Percentiles rank a stretch among this genome's conserved stretches.
These are phyloP conservation scores for Beauveria pseudobassiana DNA, from an alignment of 2,329 filamentous ascomycete species.

Conservation along the genomic window DNA sequence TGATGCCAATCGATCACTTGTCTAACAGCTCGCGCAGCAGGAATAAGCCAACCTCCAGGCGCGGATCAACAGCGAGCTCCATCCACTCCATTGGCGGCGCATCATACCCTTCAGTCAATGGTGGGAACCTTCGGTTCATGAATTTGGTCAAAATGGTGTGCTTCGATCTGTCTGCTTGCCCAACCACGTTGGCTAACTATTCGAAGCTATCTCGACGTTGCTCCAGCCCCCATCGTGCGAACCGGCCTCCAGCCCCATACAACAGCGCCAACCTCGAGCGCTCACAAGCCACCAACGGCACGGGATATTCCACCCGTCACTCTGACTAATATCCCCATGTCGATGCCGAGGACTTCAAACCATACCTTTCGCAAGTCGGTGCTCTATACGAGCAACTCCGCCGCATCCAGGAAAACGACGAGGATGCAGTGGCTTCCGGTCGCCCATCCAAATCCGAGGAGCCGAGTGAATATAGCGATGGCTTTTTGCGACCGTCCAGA, in stretches of 20 bases:
- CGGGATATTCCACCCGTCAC: constrained; percentile 90
- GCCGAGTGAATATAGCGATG: constrained; percentile 32
- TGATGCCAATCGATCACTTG: neutral
- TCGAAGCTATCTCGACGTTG: constrained; percentile 80
- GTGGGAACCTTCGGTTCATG: constrained; percentile 51
- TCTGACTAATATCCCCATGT: constrained; percentile 79
- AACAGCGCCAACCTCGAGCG: constrained; percentile 57
- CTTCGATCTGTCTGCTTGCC: constrained; percentile 9
- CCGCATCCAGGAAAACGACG: constrained; percentile 70
- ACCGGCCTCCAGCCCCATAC: constrained; percentile 80
- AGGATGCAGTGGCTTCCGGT: constrained; percentile 45
- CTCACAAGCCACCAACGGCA: constrained; percentile 75
- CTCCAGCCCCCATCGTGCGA: constrained; percentile 80
- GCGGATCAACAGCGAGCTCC: constrained; percentile 82
- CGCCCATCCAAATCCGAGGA: constrained; percentile 37
- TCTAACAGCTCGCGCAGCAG: constrained; percentile 2
- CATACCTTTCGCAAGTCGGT: constrained; percentile 80
- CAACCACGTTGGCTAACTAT: neutral
- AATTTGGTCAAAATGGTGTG: constrained; percentile 77
- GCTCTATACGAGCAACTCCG: constrained; percentile 84
- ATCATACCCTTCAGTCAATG: constrained; percentile 59
- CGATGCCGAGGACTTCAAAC: constrained; percentile 69
- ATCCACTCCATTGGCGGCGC: constrained; percentile 80
- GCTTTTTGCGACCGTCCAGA: constrained; percentile 37
- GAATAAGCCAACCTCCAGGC: constrained; percentile 40